These are phyloP conservation scores for Coniochaeta sp. DNA, from an alignment of 2,329 filamentous ascomycete species.

Conservation along the genomic window DNA sequence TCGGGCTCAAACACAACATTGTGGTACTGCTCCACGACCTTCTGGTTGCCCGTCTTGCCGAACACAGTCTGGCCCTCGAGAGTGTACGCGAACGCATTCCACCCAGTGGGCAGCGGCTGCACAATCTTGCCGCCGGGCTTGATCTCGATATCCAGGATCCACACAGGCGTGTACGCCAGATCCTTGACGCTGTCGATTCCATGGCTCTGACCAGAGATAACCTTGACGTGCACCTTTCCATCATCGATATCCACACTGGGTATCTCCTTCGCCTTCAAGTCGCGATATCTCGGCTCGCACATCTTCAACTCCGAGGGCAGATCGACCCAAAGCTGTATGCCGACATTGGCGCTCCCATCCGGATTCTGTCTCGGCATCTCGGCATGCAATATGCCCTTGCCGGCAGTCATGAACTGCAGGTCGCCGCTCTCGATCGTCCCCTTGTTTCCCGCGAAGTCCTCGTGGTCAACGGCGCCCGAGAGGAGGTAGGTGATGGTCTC, in stretches of 20 bases:
- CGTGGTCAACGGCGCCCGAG: slow-evolving; percentile 79
- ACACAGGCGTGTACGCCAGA: slow-evolving; percentile 94
- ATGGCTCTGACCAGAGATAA: slow-evolving; percentile 80
- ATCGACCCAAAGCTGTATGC: slow-evolving; percentile 94
- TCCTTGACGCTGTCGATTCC: slow-evolving; percentile 84
- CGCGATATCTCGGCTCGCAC: slow-evolving; percentile 88
- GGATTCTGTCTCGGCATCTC: slow-evolving; percentile 83
- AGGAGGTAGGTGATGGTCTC: slow-evolving; percentile 87
- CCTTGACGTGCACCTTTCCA: slow-evolving; percentile 72
- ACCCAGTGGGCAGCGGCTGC: slow-evolving; percentile 70
- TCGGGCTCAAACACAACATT: slow-evolving; percentile 81
- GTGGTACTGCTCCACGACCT: slow-evolving; percentile 63
- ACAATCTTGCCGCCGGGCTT: slow-evolving; percentile 69
- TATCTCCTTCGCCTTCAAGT: slow-evolving; percentile 73
- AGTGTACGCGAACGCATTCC: slow-evolving; percentile 87
- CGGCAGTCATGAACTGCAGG: slow-evolving; percentile 96
- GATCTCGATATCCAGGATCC: slow-evolving; percentile 80
- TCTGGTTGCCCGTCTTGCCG: slow-evolving; percentile 42
- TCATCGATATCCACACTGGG: slow-evolving; percentile 65
- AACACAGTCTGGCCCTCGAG: slow-evolving; percentile 67
- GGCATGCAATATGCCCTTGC: slow-evolving; percentile 84
- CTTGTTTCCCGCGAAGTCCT: slow-evolving; percentile 81
- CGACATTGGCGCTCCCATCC: slow-evolving; percentile 72
- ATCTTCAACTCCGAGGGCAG: slow-evolving; percentile 73
- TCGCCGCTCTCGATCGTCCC: slow-evolving; percentile 85